Evolutionary conservation across 257 asterid genomes (phyloP).

Genomic region (Paulownia fortunei): DNA sequence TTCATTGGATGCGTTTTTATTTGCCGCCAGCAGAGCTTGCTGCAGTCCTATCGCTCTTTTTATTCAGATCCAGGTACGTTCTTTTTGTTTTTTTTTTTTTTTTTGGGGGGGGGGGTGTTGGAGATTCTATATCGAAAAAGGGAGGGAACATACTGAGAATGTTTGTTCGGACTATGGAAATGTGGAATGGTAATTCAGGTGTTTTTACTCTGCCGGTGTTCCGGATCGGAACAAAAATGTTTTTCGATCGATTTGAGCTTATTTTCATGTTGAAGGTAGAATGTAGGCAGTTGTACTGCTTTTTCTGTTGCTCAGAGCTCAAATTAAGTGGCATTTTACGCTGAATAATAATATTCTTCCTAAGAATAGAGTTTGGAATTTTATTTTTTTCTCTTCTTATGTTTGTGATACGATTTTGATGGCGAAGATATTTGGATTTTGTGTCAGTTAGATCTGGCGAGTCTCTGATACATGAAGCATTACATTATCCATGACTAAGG

Average conservation of each 20-base stretch:
- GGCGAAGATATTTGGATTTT: background rate
- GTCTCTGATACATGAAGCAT: background rate
- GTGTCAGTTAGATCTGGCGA: constrained; percentile 24
- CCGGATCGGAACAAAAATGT: constrained; percentile 7
- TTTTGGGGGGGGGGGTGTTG: no score
- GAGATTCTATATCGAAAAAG: background rate
- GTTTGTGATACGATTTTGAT: background rate
- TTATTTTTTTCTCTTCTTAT: background rate
- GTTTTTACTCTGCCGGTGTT: constrained; percentile 10
- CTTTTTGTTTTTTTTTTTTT: background rate
- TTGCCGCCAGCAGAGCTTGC: constrained; percentile 79
- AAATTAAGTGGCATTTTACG: constrained; percentile 3
- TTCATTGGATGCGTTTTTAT: constrained; percentile 62
- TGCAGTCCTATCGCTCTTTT: constrained; percentile 69
- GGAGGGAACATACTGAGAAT: background rate
- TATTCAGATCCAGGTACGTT: constrained; percentile 90
- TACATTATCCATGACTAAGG: background rate
- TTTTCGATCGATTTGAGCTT: constrained; percentile 25
- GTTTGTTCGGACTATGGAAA: constrained; percentile 10
- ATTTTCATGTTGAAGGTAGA: background rate
- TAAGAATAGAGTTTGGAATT: background rate
- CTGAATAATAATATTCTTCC: background rate
- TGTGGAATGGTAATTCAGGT: constrained; percentile 22
- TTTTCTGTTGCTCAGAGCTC: constrained; percentile 21
- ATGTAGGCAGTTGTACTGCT: constrained; percentile 3